Percentiles rank a stretch among this genome's conserved stretches.
Evolutionary conservation across 108 stramenopile species (phyloP).

Genomic region (Pseudonitzschia pungens): DNA sequence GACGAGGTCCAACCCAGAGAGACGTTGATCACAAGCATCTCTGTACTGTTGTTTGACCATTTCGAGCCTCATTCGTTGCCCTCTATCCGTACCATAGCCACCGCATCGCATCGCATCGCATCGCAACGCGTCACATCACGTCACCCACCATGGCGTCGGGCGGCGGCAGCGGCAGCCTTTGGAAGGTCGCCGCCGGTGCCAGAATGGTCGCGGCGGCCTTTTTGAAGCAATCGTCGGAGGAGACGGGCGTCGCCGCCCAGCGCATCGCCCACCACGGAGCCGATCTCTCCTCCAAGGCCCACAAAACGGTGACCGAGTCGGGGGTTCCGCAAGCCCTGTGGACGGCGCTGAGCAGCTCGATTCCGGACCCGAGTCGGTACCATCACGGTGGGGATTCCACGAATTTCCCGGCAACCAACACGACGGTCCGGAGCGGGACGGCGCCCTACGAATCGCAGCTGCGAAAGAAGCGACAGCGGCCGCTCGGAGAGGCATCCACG

Average conservation of each 20-base stretch:
- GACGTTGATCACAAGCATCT: too few relatives aligned
- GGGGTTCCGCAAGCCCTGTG: neutral
- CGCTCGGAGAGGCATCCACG: neutral
- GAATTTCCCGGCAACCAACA: neutral
- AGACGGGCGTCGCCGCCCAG: conserved; percentile 26
- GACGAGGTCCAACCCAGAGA: too few relatives aligned
- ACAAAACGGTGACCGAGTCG: conserved; percentile 3
- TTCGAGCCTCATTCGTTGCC: too few relatives aligned
- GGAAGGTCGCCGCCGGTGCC: conserved; percentile 33
- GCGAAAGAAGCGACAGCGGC: conserved; percentile 18
- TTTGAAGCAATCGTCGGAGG: conserved; percentile 25
- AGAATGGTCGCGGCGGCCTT: conserved; percentile 33
- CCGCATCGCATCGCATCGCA: too few relatives aligned
- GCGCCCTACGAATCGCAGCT: conserved; percentile 40
- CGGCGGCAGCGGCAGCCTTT: conserved; percentile 8
- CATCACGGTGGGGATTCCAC: neutral
- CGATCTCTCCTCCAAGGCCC: conserved; percentile 26
- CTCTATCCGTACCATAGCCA: too few relatives aligned
- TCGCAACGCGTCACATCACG: neutral
- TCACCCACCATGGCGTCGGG: neutral
- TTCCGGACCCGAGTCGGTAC: neutral
- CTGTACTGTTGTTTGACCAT: too few relatives aligned
- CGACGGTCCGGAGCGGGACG: conserved; percentile 7
- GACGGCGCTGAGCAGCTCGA: neutral
- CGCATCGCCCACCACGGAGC: conserved; percentile 29